Percentiles rank a stretch among this genome's conserved stretches.
phyloP scores from a whole-genome alignment of 2,329 filamentous ascomycete species.

The Pyrenophora graminea region DNA sequence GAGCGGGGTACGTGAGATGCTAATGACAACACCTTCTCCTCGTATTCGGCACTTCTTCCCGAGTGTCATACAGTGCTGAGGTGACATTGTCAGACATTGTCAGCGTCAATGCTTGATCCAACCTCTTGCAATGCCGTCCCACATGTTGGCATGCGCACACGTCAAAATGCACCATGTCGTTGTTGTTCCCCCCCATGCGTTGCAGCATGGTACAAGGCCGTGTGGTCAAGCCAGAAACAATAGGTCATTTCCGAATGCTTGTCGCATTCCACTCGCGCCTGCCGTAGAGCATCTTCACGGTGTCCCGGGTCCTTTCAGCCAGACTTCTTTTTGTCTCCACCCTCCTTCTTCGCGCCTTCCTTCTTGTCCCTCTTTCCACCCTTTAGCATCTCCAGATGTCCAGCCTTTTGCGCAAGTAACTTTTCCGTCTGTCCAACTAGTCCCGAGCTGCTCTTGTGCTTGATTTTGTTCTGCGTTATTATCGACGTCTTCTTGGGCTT shows the following conservation, averaged over 20 bases:
- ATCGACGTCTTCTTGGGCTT: slow-evolving; percentile 68
- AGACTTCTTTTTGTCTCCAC: slow-evolving; percentile 24
- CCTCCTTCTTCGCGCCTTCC: slow-evolving; percentile 38
- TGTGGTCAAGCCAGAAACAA: background rate
- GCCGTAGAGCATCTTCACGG: background rate
- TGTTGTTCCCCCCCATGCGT: background rate
- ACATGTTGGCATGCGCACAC: background rate
- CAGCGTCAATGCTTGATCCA: background rate
- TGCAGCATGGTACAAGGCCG: background rate
- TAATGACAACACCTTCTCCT: background rate
- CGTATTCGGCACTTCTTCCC: background rate
- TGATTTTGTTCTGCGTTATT: slow-evolving; percentile 64
- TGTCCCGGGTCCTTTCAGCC: slow-evolving; percentile 13
- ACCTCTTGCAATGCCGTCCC: background rate
- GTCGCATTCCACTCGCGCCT: background rate
- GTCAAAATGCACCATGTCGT: background rate
- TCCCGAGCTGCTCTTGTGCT: slow-evolving; percentile 67
- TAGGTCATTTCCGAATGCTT: background rate
- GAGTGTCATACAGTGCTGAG: background rate
- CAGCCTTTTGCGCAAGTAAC: slow-evolving; percentile 67
- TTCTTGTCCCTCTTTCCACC: slow-evolving; percentile 64
- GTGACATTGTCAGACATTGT: no score
- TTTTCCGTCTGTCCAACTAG: slow-evolving; percentile 69
- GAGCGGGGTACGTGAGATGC: slow-evolving; percentile 4
- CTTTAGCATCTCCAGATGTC: slow-evolving; percentile 69